phyloP scores from a whole-genome alignment of 1,284 basidiomycete species.

The Cutaneotrichosporon sp. region DNA sequence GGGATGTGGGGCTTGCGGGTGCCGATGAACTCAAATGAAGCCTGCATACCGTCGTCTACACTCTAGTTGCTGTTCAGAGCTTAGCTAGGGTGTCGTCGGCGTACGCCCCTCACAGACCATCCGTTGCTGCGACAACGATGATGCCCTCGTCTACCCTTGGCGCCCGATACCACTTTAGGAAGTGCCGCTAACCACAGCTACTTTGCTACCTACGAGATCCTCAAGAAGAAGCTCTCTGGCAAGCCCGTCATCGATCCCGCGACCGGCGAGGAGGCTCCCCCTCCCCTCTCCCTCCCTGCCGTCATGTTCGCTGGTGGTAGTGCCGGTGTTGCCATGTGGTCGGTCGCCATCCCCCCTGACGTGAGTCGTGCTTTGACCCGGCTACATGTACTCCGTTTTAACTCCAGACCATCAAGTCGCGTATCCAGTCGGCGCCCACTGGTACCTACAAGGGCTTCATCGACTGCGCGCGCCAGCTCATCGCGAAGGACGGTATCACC shows the following conservation, averaged over 20 bases:
- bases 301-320: constrained; percentile 89
- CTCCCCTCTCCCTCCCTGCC: constrained; percentile 78
- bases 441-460: constrained; percentile 92
- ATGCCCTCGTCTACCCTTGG: no score
- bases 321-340: constrained; percentile 98
- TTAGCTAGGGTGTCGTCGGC: no score
- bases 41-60: no score
- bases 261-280: constrained; percentile 60
- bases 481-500: constrained; percentile 79
- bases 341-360: constrained; percentile 89
- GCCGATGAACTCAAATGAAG: no score
- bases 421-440: constrained; percentile 91
- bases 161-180: not conserved
- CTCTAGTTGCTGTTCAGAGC: no score
- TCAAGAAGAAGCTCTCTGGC: constrained; percentile 69
- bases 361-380: constrained; percentile 53
- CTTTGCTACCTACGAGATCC: constrained; percentile 94
- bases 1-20: no score
- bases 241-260: constrained; percentile 26
- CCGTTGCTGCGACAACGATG: no score
- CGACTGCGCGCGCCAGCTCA: constrained; percentile 88
- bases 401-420: constrained; percentile 82
- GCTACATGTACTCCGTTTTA: no score
- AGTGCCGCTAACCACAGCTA: constrained; percentile 62
- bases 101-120: no score